Evolutionary conservation across 352 stramenopile genomes (phyloP), one percentile per base, ranked within the genome.

Genomic region (Albugo laibachii): DNA sequence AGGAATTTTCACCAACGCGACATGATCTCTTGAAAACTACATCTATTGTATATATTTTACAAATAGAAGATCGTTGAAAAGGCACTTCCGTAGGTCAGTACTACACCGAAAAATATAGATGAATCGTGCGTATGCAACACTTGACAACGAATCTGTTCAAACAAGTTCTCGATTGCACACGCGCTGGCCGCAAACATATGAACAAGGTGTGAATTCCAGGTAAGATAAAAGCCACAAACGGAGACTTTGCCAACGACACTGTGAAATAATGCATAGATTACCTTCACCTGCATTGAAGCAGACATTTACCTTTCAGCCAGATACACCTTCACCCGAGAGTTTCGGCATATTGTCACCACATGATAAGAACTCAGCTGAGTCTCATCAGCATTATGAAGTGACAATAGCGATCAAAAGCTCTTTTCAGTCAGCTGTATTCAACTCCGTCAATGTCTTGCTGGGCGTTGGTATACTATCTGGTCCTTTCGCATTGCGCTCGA

Each of bases 381-480:
- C 13, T 27, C 53, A 24, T 54, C 63, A 10, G 54, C 55, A 11
- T 11, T 52, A 43, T n/a, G 52, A 48, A 5, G 41, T 39, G 1
- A 27, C 36, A 2, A 16, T 50, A 8, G 53, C 66, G 24, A 69
- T 69, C 61, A 69, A 68, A 48, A 81, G 66, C 54, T 78, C 63
- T 39, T 84, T 84, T 52, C 69, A 74, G 13, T 70, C 79, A 36
- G 66, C 77, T 6, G 72, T 83, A 6, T 82, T 87, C 52, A 92
- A 89, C 41, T 70, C 69, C 35, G 79, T 92, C 55, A 92, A 92
- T 55, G 71, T 89, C 52, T 56, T 92, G 40, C 47, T 88, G n/a
- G 79, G 79, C 35, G 77, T 88, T 11, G 79, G 79, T 10, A 70
- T 87, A 48, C 69, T 92, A 41, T 84, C 79, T 44, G 80, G 76